Percentiles rank a stretch among this genome's conserved stretches.
phyloP scores from a whole-genome alignment of 148 eudicot species.

The Silene uniflora region DNA sequence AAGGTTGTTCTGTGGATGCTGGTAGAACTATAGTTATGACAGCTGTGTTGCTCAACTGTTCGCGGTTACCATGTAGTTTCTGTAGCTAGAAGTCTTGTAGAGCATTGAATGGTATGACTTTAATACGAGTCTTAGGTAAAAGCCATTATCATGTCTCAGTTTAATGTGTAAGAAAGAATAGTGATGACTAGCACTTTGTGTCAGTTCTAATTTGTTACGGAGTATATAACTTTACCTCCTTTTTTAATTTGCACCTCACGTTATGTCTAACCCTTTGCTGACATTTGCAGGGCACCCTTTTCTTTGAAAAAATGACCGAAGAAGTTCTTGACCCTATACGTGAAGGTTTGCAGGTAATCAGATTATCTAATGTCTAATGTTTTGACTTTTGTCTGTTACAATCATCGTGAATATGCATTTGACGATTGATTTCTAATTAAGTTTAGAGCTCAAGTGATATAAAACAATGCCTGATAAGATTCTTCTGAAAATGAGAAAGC shows the following conservation, averaged over 20 bases:
- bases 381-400: not conserved
- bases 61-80: not conserved
- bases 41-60: too few relatives aligned
- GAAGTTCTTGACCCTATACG: constrained; percentile 73
- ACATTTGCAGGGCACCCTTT: constrained; percentile 72
- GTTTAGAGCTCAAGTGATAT: not conserved
- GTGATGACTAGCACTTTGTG: too few relatives aligned
- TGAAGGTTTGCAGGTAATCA: constrained; percentile 61
- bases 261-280: constrained; percentile 17
- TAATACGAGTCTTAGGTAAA: too few relatives aligned
- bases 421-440: not conserved
- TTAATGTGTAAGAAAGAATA: too few relatives aligned
- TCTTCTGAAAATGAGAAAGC: not conserved
- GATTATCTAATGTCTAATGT: not conserved
- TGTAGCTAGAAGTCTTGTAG: not conserved
- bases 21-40: too few relatives aligned
- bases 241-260: not conserved
- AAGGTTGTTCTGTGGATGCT: too few relatives aligned
- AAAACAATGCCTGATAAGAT: not conserved
- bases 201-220: too few relatives aligned
- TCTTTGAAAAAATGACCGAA: constrained; percentile 88
- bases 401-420: not conserved
- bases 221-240: too few relatives aligned
- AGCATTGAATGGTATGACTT: not conserved
- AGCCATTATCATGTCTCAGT: too few relatives aligned